Conservation (phyloP, 2,329 filamentous ascomycete species). For the Diaporthe helianthi region DNA sequence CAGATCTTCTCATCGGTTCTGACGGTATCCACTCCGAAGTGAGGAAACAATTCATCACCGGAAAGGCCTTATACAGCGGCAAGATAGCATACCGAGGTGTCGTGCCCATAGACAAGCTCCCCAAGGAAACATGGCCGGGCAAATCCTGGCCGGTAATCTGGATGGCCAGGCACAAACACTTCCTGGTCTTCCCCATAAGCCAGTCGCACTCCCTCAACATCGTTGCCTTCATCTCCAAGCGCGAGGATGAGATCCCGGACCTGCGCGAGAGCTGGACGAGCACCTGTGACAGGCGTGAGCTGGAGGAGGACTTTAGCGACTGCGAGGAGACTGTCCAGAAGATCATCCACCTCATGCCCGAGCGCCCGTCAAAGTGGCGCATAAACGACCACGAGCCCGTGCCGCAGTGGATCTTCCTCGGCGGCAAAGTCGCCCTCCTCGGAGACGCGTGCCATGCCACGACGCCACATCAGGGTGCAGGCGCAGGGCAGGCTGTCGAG, state of each 20-base stretch:
- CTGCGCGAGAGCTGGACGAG: constrained; percentile 33
- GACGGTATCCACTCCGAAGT: constrained; percentile 34
- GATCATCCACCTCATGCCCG: constrained; percentile 34
- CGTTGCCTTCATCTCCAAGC: constrained; percentile 34
- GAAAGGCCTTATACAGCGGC: constrained; percentile 39
- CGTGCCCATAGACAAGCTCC: constrained; percentile 39
- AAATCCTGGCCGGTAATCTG: constrained; percentile 28
- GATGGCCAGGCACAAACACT: constrained; percentile 32
- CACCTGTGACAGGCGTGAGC: constrained; percentile 29
- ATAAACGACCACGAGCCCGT: constrained; percentile 41
- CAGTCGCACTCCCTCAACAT: constrained; percentile 33
- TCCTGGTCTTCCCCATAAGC: constrained; percentile 34
- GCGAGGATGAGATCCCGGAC: constrained; percentile 33
- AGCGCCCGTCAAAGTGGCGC: constrained; percentile 38
- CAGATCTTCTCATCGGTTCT: constrained; percentile 34
- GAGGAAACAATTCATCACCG: constrained; percentile 28
- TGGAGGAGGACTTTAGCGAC: constrained; percentile 35
- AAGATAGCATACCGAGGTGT: constrained; percentile 44
- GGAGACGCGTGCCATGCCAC: constrained; percentile 33
- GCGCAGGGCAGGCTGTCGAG: constrained; percentile 37
- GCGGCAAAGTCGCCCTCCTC: constrained; percentile 27
- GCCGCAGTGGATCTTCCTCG: constrained; percentile 36
- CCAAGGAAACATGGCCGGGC: constrained; percentile 28
- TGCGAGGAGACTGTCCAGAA: constrained; percentile 34
- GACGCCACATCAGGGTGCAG: constrained; percentile 36